Evolutionary conservation across 2,329 filamentous ascomycete species (phyloP).

Genomic region (Byssothecium circinans): DNA sequence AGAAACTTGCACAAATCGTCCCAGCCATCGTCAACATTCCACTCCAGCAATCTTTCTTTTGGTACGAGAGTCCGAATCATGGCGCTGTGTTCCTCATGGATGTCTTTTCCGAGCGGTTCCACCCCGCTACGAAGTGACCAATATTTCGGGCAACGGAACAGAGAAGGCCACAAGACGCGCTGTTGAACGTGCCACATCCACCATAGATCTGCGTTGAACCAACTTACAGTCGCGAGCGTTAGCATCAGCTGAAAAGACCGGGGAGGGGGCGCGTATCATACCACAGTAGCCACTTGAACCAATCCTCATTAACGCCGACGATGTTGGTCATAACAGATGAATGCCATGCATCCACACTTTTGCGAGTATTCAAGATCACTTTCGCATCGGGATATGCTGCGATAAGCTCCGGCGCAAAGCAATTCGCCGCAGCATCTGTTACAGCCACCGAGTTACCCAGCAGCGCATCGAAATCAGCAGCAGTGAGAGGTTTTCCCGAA

Average conservation of each 20-base stretch:
- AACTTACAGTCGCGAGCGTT: constrained; percentile 1
- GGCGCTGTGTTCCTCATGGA: constrained; percentile 4
- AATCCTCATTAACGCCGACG: constrained; percentile 6
- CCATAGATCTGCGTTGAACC: constrained; percentile 10
- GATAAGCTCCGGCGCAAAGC: constrained; percentile 42
- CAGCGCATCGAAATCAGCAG: constrained; percentile 46
- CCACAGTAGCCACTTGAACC: constrained; percentile 9
- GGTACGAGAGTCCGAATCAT: constrained; percentile 37
- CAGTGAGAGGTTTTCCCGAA: not conserved
- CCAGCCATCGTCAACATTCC: constrained; percentile 58
- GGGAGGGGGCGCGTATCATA: not conserved
- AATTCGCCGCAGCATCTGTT: constrained; percentile 16
- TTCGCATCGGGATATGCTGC: constrained; percentile 53
- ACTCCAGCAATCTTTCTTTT: constrained; percentile 55
- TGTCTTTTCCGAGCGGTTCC: not conserved
- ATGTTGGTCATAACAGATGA: constrained; percentile 6
- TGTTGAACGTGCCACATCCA: constrained; percentile 9
- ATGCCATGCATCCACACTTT: constrained; percentile 4
- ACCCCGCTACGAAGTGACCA: constrained; percentile 5
- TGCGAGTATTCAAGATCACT: constrained; percentile 39
- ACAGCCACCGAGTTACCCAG: constrained; percentile 44
- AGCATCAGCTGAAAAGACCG: not conserved
- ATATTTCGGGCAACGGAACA: constrained; percentile 2
- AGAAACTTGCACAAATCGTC: constrained; percentile 59
- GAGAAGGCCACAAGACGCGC: constrained; percentile 5